Base-by-base conservation (phyloP, 345 rosid species). In the Fremontodendron californicum region DNA sequence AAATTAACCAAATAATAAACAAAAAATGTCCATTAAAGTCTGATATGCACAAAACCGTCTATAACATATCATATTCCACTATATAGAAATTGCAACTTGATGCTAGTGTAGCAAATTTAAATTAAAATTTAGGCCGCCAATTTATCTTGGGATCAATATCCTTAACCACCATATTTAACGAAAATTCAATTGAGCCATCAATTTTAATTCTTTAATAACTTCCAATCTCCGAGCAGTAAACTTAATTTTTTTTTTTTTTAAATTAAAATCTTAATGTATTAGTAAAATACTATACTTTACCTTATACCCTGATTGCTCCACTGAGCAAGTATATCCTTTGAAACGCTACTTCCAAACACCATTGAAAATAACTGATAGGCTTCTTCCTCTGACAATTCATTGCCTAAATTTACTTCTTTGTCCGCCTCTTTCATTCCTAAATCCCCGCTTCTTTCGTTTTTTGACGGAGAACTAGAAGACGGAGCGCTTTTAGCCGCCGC, bases 321-420 rank as follows among this genome's bases (percentile, higher is more conserved):
- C 86, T 92, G 99, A 11, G 92, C 90, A 46, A 94, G 94, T 64
- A 94, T 82, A 78, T 84, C 91, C 81, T 84, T 96, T 0, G 98
- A 90, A 54, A 94, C 95, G 5, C 80, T 82, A 67, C 77, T 67
- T 10, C 99, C 97, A 76, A 96, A 96, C 79, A 92, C 84, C 90
- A 96, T 88, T 3, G 83, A 70, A 73, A 96, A 96, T 82, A 96
- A 73, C 85, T 91, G 85, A 69, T 78, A 63, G 10, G 93, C 95
- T 74, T 92, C 92, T 74, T 89, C 89, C 61, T 75, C 58, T 5
- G 77, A 60, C 75, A 81, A 81, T 65, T 67, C 84, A 40, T 60
- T 79, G n/a, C 80, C 88, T 8, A 58, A 73, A 66, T 60, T 68
- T 9, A 40, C 39, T 72, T 74, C 55, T 67, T n/a, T 78, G 37